Evolutionary conservation across 2,329 filamentous ascomycete genomes (phyloP), one percentile per base, ranked within the genome.

Genomic region (Fusarium falciforme): DNA sequence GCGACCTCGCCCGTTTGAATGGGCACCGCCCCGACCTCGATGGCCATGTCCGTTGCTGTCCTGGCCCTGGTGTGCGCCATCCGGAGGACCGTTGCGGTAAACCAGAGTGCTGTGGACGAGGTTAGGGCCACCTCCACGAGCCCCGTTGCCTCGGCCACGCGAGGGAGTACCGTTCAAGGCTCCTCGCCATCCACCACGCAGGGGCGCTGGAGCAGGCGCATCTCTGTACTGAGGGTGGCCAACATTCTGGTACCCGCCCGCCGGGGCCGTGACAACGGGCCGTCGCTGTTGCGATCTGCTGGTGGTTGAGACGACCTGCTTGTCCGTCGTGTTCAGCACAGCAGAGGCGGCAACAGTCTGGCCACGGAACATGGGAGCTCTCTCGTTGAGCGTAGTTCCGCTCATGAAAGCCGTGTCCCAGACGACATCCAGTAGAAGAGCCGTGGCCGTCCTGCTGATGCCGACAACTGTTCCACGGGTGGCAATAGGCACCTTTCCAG

Each of bases 361-460:
- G 61, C 96, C 96, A 38, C 96, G 91, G 90, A 99, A 99, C 40
- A 94, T 92, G 29, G 95, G 94, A 80, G 96, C 98, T 68, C 96
- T 92, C 66, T 95, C 95, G 68, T 94, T 93, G 17, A 99, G 88
- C 0, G 94, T 96, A 2, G 95, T 98, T 72, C 96, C 96, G 79
- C 95, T 97, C 95, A 99, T 98, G 83, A 99, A 99, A 0, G 94
- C 93, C 14, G 91, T 90, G 81, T 99, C 97, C 83, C 98, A 99
- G 9, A 99, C 92, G 66, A 98, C 90, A 81, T 99, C 96, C 40
- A 99, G 87, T 67, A 98, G 88, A 55, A 94, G 90, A 29, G 92
- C 93, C 65, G 94, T 93, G 22, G 95, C 89, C 33, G 95, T 98
- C 65, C 94, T 93, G 70, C 95, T 98, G 80, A 98, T 93, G 38